Percentiles rank a stretch among this genome's conserved stretches.
phyloP scores from a whole-genome alignment of 163 green algal genomes.

The Volvox carteri region DNA sequence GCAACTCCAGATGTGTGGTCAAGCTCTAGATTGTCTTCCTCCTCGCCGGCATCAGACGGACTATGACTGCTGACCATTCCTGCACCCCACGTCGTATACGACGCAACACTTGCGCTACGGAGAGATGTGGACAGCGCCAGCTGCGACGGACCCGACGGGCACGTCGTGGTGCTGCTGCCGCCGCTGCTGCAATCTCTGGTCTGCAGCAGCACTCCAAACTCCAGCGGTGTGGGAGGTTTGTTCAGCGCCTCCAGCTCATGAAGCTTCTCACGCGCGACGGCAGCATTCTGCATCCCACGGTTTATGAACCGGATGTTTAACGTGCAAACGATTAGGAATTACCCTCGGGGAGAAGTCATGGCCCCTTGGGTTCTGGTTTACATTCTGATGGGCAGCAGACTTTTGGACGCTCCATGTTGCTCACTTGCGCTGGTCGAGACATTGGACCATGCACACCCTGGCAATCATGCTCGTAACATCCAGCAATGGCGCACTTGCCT shows the following conservation, averaged over 20 bases:
- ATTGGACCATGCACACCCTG: too few species aligned
- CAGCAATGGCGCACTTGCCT: too few species aligned
- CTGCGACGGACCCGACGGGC: not conserved
- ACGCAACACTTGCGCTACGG: not conserved
- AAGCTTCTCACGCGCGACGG: slow-evolving; percentile 47
- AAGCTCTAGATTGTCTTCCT: not conserved
- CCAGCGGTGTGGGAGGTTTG: not conserved
- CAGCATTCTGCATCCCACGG: slow-evolving; percentile 18
- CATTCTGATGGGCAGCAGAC: too few species aligned
- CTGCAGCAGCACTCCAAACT: slow-evolving; percentile 28
- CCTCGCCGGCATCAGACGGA: not conserved
- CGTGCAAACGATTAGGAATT: too few species aligned
- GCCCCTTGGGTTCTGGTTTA: too few species aligned
- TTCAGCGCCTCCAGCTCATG: slow-evolving; percentile 21
- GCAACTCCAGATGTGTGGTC: not conserved
- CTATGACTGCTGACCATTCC: not conserved
- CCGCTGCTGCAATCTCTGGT: not conserved
- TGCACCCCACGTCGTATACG: not conserved
- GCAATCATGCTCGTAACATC: too few species aligned
- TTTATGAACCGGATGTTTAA: too few species aligned
- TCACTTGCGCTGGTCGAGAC: too few species aligned
- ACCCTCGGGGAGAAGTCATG: too few species aligned
- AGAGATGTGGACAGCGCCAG: not conserved
- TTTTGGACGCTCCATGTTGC: too few species aligned
- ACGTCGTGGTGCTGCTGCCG: not conserved